Percentiles rank a stretch among this genome's conserved stretches.
Evolutionary conservation across 2,329 filamentous ascomycete species (phyloP).

Genomic region (Chalaropsis thielavioides): DNA sequence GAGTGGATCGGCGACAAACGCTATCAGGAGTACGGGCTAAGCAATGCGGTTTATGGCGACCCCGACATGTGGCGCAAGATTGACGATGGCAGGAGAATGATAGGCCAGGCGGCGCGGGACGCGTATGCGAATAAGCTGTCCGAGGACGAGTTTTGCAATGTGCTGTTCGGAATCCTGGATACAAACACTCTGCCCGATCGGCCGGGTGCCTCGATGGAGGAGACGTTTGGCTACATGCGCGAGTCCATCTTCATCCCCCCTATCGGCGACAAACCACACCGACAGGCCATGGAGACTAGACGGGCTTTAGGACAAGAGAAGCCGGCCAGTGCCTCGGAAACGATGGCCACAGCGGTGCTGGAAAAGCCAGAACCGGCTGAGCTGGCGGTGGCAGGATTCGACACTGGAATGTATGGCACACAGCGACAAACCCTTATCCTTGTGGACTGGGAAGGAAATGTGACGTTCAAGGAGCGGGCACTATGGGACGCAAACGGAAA

Average conservation of each 20-base stretch:
- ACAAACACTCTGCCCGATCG: slow-evolving; percentile 38
- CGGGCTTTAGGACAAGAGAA: slow-evolving; percentile 24
- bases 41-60: slow-evolving; percentile 45
- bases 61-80: slow-evolving; percentile 48
- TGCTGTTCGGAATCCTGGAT: slow-evolving; percentile 41
- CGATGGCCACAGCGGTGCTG: too few relatives aligned
- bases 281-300: slow-evolving; percentile 31
- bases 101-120: slow-evolving; percentile 31
- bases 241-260: slow-evolving; percentile 48
- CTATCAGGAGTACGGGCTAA: slow-evolving; percentile 42
- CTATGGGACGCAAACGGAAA: slow-evolving; percentile 46
- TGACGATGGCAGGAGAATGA: slow-evolving; percentile 33
- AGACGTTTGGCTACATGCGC: slow-evolving; percentile 39
- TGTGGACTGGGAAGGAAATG: slow-evolving; percentile 48
- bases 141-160: slow-evolving; percentile 36
- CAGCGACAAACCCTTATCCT: slow-evolving; percentile 49
- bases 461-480: slow-evolving; percentile 44
- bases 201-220: slow-evolving; percentile 32
- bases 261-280: slow-evolving; percentile 37
- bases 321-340: slow-evolving; percentile 20
- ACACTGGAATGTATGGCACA: slow-evolving; percentile 48
- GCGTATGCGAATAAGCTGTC: slow-evolving; percentile 26
- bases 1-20: slow-evolving; percentile 42
- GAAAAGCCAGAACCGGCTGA: slow-evolving; percentile 20
- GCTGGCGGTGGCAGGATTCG: slow-evolving; percentile 30